Base-by-base conservation (phyloP, 2,329 filamentous ascomycete genomes). In the Scopulariopsis brevicaulis region DNA sequence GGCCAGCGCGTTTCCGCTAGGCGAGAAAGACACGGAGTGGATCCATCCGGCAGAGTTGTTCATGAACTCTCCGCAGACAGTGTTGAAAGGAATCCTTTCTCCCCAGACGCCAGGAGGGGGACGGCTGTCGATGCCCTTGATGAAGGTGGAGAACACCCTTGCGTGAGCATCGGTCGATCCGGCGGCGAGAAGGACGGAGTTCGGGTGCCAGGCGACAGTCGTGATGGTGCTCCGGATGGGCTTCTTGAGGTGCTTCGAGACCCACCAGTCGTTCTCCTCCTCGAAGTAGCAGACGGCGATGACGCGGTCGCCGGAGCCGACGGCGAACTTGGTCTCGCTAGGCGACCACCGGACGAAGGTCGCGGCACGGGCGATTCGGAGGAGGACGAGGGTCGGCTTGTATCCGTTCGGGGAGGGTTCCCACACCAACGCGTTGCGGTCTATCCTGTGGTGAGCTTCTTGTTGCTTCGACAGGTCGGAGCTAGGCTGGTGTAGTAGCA, bases 181-280 rank as follows among this genome's bases (percentile, higher is more conserved):
- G 51, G 94, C 91, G 18, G 93, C 94, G 25, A 99, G 80, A 35
- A 99, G 82, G 18, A 99, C 94, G 11, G 89, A 95, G 79, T 99
- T 99, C 40, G 94, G 94, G 73, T 99, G 94, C 94, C 94, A 99
- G 59, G 87, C 86, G 52, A 99, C 84, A 18, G 89, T 91, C 58
- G 94, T 97, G 66, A 99, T 93, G 59, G 94, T 99, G 71, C 91
- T 96, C 64, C 93, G 89, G 67, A 99, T 96, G 22, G 94, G 94
- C 82, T 97, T 99, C 84, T 97, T 97, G 69, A 99, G 76, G 74
- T 99, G 94, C 80, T 99, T 99, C 43, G 92, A 96, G 50, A 99
- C 93, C 94, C 94, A 99, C 94, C 94, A 99, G 77, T 99, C 92
- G 74, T 99, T 96, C 74, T 99, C 94, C 71, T 96, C 90, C 70